phyloP scores from a whole-genome alignment of 2,329 filamentous ascomycete genomes.

The Venturia carpophila region DNA sequence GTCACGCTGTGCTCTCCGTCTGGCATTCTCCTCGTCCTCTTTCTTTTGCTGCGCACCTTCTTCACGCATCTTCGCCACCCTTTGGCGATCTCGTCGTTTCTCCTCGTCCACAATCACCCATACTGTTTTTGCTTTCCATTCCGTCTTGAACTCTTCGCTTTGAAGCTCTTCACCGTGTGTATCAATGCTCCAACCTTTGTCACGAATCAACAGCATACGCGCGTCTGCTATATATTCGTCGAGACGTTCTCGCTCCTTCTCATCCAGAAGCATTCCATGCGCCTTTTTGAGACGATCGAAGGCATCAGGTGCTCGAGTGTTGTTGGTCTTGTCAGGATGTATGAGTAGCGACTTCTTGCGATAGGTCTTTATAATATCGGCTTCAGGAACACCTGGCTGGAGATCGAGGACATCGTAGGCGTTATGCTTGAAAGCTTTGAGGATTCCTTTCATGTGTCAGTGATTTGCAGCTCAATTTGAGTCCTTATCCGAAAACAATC shows the following conservation, averaged over 20 bases:
- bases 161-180: slow-evolving; percentile 64
- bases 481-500: neutral
- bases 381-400: slow-evolving; percentile 88
- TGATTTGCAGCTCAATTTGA: neutral
- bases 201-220: slow-evolving; percentile 86
- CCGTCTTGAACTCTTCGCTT: slow-evolving; percentile 70
- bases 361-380: slow-evolving; percentile 90
- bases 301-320: slow-evolving; percentile 82
- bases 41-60: slow-evolving; percentile 83
- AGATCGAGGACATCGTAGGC: slow-evolving; percentile 91
- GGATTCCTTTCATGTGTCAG: slow-evolving; percentile 47
- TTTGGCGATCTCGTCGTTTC: slow-evolving; percentile 69
- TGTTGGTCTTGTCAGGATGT: slow-evolving; percentile 95
- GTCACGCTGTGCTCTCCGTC: slow-evolving; percentile 57
- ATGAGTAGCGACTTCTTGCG: slow-evolving; percentile 98
- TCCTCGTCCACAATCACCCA: slow-evolving; percentile 91
- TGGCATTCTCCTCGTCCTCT: slow-evolving; percentile 74
- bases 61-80: slow-evolving; percentile 93
- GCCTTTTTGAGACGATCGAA: slow-evolving; percentile 97
- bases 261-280: slow-evolving; percentile 82
- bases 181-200: slow-evolving; percentile 88
- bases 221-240: slow-evolving; percentile 96
- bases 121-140: slow-evolving; percentile 86
- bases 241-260: slow-evolving; percentile 77
- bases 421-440: slow-evolving; percentile 78